A percentile compares a stretch with the other conserved stretches of the same genome.
phyloP scores from a whole-genome alignment of 371 early-diverging fungal species.

The Circinella umbellata region DNA sequence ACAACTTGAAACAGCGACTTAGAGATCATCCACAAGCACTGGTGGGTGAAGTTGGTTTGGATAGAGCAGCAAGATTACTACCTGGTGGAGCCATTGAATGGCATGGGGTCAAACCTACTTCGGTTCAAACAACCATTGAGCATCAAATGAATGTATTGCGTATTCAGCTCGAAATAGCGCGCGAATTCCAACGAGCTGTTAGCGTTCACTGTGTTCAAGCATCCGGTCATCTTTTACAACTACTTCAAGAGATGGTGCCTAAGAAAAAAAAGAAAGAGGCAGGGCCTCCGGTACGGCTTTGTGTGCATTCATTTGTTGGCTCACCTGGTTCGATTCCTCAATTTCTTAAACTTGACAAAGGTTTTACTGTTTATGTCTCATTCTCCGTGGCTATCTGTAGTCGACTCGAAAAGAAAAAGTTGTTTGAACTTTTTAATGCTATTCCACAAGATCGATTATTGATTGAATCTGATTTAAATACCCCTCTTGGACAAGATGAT shows the following conservation, averaged over 20 bases:
- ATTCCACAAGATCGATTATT: slow-evolving; percentile 80
- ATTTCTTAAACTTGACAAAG: slow-evolving; percentile 54
- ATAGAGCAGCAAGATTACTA: slow-evolving; percentile 67
- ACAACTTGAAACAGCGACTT: slow-evolving; percentile 29
- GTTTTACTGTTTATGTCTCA: slow-evolving; percentile 59
- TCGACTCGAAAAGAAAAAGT: slow-evolving; percentile 48
- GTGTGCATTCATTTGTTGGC: slow-evolving; percentile 88
- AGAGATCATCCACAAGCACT: slow-evolving; percentile 56
- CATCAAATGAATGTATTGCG: slow-evolving; percentile 71
- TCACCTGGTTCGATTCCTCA: slow-evolving; percentile 73
- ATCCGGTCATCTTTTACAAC: slow-evolving; percentile 68
- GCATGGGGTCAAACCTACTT: slow-evolving; percentile 50
- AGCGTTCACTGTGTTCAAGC: slow-evolving; percentile 88
- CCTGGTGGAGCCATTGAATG: slow-evolving; percentile 56
- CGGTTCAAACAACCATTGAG: slow-evolving; percentile 58
- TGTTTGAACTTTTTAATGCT: slow-evolving; percentile 56
- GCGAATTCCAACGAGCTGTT: slow-evolving; percentile 68
- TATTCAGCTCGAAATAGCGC: slow-evolving; percentile 76
- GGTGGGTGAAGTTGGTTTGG: slow-evolving; percentile 90
- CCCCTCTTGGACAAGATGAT: slow-evolving; percentile 55
- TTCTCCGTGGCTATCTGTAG: slow-evolving; percentile 69
- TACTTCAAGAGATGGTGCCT: slow-evolving; percentile 35
- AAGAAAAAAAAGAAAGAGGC: slow-evolving; percentile 12
- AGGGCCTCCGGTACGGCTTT: slow-evolving; percentile 48
- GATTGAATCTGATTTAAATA: slow-evolving; percentile 84